These are phyloP conservation scores for Castanea mollissima DNA, from an alignment of 306 rosid genomes.

Conservation along the genomic window DNA sequence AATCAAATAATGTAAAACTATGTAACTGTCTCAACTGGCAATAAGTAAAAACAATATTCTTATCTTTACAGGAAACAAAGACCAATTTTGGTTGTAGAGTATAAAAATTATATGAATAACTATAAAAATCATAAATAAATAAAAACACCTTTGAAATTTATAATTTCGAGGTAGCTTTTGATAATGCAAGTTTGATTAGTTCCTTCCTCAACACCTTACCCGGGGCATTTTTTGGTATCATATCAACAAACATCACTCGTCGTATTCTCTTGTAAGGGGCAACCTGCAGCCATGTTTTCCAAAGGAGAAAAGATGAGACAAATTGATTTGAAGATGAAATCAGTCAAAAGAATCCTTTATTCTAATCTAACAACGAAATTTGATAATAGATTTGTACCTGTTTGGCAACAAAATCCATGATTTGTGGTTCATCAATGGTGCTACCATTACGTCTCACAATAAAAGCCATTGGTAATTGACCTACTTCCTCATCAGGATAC, in stretches of 20 bases:
- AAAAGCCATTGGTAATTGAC: constrained; percentile 70
- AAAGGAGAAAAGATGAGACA: background rate
- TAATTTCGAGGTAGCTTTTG: too few species aligned
- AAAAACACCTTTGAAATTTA: too few species aligned
- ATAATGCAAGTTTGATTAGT: constrained; percentile 30
- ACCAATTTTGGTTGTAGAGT: too few species aligned
- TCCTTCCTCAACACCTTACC: constrained; percentile 60
- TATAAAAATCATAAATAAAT: too few species aligned
- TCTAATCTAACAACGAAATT: too few species aligned
- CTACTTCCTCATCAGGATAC: constrained; percentile 69
- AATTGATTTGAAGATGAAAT: too few species aligned
- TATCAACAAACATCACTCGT: constrained; percentile 33
- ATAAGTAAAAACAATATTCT: too few species aligned
- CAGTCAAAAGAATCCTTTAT: too few species aligned
- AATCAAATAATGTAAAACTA: too few species aligned
- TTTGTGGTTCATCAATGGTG: constrained; percentile 29
- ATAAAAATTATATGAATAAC: too few species aligned
- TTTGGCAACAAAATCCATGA: constrained; percentile 51
- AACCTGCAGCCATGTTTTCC: constrained; percentile 35
- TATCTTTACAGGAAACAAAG: too few species aligned
- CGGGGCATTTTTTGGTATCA: constrained; percentile 53
- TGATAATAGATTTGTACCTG: constrained; percentile 34
- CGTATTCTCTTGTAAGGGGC: constrained; percentile 62
- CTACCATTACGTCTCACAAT: constrained; percentile 49
- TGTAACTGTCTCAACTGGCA: too few species aligned